A percentile compares a stretch with the other conserved stretches of the same genome.
These are phyloP conservation scores for Fusarium lateritium DNA, from an alignment of 2,329 filamentous ascomycete species.

Conservation along the genomic window DNA sequence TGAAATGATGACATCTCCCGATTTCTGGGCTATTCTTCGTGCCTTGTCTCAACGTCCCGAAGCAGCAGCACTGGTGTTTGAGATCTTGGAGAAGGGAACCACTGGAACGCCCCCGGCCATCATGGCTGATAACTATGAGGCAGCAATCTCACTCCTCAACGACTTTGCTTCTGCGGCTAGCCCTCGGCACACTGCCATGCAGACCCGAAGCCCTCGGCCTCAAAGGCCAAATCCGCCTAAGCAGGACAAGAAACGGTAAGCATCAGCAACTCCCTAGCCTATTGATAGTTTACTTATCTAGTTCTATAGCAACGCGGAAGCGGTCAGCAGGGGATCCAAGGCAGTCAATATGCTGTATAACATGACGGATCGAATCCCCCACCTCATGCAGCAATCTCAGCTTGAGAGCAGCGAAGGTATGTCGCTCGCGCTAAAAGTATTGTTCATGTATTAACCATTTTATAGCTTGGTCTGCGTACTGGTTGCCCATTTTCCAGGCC, in stretches of 20 bases:
- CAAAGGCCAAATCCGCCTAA: constrained; percentile 52
- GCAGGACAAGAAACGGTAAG: constrained; percentile 49
- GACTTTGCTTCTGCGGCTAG: constrained; percentile 90
- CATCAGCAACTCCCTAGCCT: background rate
- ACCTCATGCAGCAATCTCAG: constrained; percentile 92
- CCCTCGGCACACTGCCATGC: constrained; percentile 78
- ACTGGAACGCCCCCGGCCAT: constrained; percentile 84
- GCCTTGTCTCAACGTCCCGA: constrained; percentile 78
- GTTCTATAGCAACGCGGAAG: constrained; percentile 57
- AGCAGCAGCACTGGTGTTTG: constrained; percentile 84
- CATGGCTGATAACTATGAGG: constrained; percentile 95
- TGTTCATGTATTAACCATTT: constrained; percentile 22
- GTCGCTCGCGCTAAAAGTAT: constrained; percentile 34
- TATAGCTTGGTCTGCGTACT: constrained; percentile 95
- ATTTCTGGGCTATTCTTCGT: constrained; percentile 95
- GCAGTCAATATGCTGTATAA: constrained; percentile 86
- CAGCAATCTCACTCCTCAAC: constrained; percentile 85
- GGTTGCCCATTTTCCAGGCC: constrained; percentile 93
- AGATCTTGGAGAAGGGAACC: constrained; percentile 85
- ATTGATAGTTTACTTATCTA: constrained; percentile 1
- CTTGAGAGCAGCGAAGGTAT: constrained; percentile 87
- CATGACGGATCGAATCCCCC: constrained; percentile 85
- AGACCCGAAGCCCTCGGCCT: constrained; percentile 70
- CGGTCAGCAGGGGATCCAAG: constrained; percentile 83
- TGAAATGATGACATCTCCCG: constrained; percentile 95